These are phyloP conservation scores for Cystobasidium ongulense DNA, from an alignment of 768 basidiomycete species.

Conservation along the genomic window DNA sequence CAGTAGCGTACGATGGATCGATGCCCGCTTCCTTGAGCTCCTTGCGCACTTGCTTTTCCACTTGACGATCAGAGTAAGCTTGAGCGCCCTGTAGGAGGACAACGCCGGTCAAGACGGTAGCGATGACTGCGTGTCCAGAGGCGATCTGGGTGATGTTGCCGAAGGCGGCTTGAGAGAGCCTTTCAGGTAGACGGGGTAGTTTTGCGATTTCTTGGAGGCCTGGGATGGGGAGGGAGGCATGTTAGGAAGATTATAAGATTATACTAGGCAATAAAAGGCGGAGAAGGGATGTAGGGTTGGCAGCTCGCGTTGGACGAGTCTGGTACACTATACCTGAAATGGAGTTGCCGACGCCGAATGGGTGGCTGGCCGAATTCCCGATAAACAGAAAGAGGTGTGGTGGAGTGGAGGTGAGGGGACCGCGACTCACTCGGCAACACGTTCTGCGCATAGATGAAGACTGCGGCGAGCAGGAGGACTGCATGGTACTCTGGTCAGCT, in stretches of 20 bases:
- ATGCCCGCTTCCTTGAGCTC: conserved; percentile 17
- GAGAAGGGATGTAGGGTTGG: neutral
- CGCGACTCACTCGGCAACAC: conserved; percentile 5
- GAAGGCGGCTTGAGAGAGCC: conserved; percentile 9
- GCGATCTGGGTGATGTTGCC: conserved; percentile 21
- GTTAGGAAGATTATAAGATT: too few relatives aligned
- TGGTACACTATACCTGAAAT: too few relatives aligned
- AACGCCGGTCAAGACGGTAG: conserved; percentile 16
- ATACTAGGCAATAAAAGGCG: too few relatives aligned
- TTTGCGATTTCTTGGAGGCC: conserved; percentile 6
- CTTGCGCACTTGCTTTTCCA: conserved; percentile 13
- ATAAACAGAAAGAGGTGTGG: neutral
- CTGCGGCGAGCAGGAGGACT: conserved; percentile 30
- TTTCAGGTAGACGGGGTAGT: neutral
- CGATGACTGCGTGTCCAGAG: conserved; percentile 27
- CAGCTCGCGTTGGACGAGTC: too few relatives aligned
- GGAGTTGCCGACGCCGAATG: neutral
- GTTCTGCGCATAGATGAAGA: conserved; percentile 27
- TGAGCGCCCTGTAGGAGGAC: conserved; percentile 27
- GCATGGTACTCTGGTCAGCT: neutral
- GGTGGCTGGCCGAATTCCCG: neutral
- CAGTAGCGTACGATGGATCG: neutral
- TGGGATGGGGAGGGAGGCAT: neutral
- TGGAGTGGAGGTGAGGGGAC: neutral
- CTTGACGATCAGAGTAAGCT: conserved; percentile 16